A percentile compares a stretch with the other conserved stretches of the same genome.
These are phyloP conservation scores for Turnera subulata DNA, from an alignment of 345 rosid species.

Conservation along the genomic window DNA sequence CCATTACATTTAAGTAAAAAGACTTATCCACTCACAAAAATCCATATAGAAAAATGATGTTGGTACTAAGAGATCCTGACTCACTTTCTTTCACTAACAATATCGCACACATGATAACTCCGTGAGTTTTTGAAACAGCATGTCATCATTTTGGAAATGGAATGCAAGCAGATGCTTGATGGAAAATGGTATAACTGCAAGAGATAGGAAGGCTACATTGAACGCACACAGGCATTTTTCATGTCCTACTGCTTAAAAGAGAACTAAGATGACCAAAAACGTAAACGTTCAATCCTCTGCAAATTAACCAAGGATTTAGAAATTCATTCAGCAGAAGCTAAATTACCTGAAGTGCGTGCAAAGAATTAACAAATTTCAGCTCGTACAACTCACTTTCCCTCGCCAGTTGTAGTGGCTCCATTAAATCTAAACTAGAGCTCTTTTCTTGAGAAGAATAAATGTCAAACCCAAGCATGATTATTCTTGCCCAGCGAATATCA, in stretches of 20 bases:
- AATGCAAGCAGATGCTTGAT: no score
- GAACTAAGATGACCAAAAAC: no score
- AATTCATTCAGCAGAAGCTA: neutral
- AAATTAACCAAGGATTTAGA: neutral
- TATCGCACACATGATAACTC: no score
- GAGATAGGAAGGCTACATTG: no score
- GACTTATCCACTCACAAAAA: neutral
- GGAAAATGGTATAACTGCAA: no score
- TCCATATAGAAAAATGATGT: neutral
- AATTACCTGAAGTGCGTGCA: constrained; percentile 84
- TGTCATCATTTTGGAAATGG: no score
- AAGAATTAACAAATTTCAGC: constrained; percentile 45
- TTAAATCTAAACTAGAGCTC: constrained; percentile 21
- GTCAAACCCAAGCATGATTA: constrained; percentile 56
- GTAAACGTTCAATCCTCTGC: neutral
- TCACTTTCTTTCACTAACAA: no score
- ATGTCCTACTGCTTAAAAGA: no score
- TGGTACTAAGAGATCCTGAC: no score
- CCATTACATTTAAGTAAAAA: no score
- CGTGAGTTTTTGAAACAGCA: no score
- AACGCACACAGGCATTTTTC: no score
- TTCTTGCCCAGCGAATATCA: constrained; percentile 67
- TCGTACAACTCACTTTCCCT: constrained; percentile 44
- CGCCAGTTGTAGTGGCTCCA: constrained; percentile 52
- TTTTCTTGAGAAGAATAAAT: constrained; percentile 37